A percentile compares a stretch with the other conserved stretches of the same genome.
phyloP scores from a whole-genome alignment of 148 eudicot species.

The Cornus controversa region DNA sequence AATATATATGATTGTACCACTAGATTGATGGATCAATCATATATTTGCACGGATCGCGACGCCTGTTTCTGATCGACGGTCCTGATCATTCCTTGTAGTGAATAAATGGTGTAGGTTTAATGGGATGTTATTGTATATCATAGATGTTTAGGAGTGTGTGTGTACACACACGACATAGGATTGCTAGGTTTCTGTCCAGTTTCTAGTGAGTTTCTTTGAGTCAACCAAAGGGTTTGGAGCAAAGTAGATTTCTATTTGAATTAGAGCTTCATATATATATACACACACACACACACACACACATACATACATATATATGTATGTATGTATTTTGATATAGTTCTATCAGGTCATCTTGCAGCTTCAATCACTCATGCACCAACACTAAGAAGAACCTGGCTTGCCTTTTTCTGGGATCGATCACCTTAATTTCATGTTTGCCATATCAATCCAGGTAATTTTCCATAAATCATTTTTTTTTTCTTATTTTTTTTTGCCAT shows the following conservation, averaged over 20 bases:
- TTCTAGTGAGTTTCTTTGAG: background rate
- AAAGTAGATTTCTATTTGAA: background rate
- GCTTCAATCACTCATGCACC: conserved; percentile 58
- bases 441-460: conserved; percentile 4
- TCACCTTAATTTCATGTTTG: background rate
- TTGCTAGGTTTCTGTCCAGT: background rate
- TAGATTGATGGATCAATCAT: background rate
- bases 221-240: background rate
- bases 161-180: background rate
- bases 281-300: too few species aligned
- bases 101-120: background rate
- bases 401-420: background rate
- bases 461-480: too few species aligned
- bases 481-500: background rate
- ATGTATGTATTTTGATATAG: background rate
- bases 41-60: background rate
- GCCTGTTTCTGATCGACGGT: too few species aligned
- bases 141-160: background rate
- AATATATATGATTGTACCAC: background rate
- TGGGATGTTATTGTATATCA: background rate
- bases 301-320: too few species aligned
- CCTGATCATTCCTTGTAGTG: background rate
- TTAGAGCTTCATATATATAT: background rate
- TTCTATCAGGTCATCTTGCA: conserved; percentile 47
- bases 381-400: conserved; percentile 19